These are phyloP conservation scores for Aspergillus ostianus DNA, from an alignment of 495 filamentous ascomycete species.

Conservation along the genomic window DNA sequence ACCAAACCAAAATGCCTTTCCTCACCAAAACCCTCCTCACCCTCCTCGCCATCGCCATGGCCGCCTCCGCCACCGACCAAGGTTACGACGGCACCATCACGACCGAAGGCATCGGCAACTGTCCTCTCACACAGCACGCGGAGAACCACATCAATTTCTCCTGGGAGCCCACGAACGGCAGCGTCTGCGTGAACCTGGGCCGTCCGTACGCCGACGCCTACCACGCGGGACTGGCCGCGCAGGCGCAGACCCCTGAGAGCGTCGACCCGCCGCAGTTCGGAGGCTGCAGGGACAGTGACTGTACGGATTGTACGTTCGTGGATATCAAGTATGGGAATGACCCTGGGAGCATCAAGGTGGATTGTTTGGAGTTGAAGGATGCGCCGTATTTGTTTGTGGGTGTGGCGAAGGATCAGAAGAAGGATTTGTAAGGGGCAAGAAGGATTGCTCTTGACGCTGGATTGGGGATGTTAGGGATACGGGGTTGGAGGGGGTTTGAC, in stretches of 20 bases:
- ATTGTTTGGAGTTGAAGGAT: neutral
- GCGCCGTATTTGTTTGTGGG: neutral
- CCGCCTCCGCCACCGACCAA: too few relatives aligned
- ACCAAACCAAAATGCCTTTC: neutral
- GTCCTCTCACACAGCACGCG: neutral
- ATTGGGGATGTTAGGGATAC: too few relatives aligned
- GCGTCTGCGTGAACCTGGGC: neutral
- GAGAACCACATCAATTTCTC: neutral
- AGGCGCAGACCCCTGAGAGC: neutral
- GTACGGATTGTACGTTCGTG: neutral
- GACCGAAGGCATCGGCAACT: neutral
- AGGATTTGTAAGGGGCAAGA: too few relatives aligned
- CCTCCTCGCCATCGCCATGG: neutral
- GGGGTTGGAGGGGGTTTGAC: neutral
- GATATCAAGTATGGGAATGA: neutral
- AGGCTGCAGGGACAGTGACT: neutral
- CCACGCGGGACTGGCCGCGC: neutral
- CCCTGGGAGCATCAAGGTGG: neutral
- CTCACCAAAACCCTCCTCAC: neutral
- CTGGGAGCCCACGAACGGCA: neutral
- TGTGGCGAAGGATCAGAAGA: neutral
- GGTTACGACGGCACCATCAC: neutral
- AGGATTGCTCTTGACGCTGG: too few relatives aligned
- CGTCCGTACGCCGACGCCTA: neutral
- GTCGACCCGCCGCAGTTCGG: neutral